These are phyloP conservation scores for Podila epicladia DNA, from an alignment of 192 early-diverging fungal genomes.

Conservation along the genomic window DNA sequence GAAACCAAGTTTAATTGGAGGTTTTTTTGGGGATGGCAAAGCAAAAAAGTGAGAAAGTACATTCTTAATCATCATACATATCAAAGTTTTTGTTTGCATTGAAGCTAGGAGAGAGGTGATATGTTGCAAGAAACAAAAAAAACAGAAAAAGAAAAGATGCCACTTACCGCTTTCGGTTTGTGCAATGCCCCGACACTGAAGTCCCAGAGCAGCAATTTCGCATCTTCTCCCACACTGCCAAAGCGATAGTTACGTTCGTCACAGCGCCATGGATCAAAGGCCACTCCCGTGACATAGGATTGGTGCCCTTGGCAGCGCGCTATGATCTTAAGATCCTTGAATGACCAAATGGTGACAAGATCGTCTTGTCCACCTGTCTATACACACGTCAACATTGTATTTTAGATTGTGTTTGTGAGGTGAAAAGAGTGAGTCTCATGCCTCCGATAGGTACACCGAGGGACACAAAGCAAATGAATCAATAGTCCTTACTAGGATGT, in stretches of 20 bases:
- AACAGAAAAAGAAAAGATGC: background rate
- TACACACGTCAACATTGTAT: no score
- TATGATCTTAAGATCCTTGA: conserved; percentile 77
- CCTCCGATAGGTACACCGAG: no score
- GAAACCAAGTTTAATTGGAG: conserved; percentile 11
- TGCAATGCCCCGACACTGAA: conserved; percentile 84
- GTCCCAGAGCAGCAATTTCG: conserved; percentile 91
- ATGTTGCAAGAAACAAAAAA: background rate
- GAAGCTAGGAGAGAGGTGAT: no score
- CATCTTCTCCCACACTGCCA: conserved; percentile 91
- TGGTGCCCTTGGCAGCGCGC: conserved; percentile 92
- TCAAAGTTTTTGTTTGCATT: no score
- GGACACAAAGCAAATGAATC: no score
- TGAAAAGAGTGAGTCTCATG: no score
- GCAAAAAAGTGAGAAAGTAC: no score
- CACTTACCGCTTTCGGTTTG: conserved; percentile 73
- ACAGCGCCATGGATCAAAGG: conserved; percentile 86
- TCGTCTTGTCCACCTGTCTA: conserved; percentile 92
- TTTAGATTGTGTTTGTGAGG: no score
- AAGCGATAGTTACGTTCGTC: conserved; percentile 86
- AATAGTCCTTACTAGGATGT: conserved; percentile 55
- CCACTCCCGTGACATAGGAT: conserved; percentile 89
- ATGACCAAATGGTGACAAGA: conserved; percentile 90
- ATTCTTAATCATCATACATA: no score
- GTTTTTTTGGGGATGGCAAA: no score